A percentile compares a stretch with the other conserved stretches of the same genome.
Conservation (phyloP, 257 asterid species). For the Przewalskia tangutica region DNA sequence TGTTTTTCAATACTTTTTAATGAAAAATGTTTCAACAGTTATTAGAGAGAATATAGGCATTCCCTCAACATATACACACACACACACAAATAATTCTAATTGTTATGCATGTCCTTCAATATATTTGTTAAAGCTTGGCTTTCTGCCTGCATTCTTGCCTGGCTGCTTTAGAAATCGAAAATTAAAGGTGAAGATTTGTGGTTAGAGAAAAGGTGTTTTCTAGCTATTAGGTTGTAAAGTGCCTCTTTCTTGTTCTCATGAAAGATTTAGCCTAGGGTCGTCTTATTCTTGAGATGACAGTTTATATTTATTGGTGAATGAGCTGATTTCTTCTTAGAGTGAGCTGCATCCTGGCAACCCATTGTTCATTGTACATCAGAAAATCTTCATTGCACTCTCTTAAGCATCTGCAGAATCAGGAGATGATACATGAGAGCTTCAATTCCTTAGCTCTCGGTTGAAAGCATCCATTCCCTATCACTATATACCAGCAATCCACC, state of each 20-base stretch:
- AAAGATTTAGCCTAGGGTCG: background rate
- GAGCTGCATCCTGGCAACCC: background rate
- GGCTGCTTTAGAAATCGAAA: background rate
- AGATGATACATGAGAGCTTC: background rate
- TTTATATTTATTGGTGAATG: background rate
- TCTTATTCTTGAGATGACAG: background rate
- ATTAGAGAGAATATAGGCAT: background rate
- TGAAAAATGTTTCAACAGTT: background rate
- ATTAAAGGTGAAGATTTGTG: background rate
- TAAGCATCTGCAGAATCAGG: background rate
- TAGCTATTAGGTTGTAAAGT: background rate
- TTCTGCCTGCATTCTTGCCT: background rate
- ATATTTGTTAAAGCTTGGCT: background rate
- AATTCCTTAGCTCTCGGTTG: background rate
- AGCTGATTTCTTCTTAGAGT: background rate
- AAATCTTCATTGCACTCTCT: background rate
- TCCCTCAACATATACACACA: background rate
- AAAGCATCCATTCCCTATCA: background rate
- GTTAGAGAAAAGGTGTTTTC: background rate
- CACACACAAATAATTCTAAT: background rate
- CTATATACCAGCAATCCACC: background rate
- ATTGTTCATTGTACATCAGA: background rate
- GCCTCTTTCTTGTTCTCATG: background rate
- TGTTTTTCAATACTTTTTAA: background rate
- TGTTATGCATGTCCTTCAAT: background rate